Evolutionary conservation across 306 rosid species (phyloP), one percentile per base, ranked within the genome.

Genomic region (Alnus glutinosa): DNA sequence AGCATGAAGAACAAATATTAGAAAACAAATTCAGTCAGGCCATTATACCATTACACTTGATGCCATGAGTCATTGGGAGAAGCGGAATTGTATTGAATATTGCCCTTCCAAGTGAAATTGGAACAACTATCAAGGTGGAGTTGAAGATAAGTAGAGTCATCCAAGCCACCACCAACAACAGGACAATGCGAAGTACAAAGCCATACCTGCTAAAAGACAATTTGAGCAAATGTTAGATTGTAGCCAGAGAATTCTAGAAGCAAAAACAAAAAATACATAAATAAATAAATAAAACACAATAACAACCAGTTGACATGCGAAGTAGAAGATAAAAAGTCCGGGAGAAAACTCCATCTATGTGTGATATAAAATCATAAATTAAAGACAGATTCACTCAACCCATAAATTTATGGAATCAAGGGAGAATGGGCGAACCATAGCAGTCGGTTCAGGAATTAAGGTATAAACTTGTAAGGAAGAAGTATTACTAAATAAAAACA

Each of bases 61-160:
- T 93, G 71, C 98, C 99, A 82, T 96, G 99, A 67, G 99, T 93
- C 79, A 96, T 88, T 57, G 99, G 98, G 70, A 96, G 97, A 81
- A 92, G 92, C 47, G 99, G 99, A 84, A 96, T 90, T 66, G 92
- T 86, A 79, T 96, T 88, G 86, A 96, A 96, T 62, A 96, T 89
- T 68, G 91, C 83, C 82, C 98, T 86, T 73, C 99, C 99, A 73
- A 93, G 87, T 75, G 97, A 89, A 49, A 91, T 87, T 78, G 99
- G 99, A 74, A 96, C 93, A 83, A 96, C 97, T 83, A 96, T 85
- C 85, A 93, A 86, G 71, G 98, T 81, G 78, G 99, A 96, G 88
- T 96, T 93, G 92, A 93, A 93, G 79, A 93, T 61, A 48, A 96
- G 99, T 79, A 96, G 86, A 59, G 98, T 96, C 94, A 93, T 96